Percentiles rank a stretch among this genome's conserved stretches.
phyloP scores from a whole-genome alignment of 345 rosid species.

The Lumnitzera racemosa region DNA sequence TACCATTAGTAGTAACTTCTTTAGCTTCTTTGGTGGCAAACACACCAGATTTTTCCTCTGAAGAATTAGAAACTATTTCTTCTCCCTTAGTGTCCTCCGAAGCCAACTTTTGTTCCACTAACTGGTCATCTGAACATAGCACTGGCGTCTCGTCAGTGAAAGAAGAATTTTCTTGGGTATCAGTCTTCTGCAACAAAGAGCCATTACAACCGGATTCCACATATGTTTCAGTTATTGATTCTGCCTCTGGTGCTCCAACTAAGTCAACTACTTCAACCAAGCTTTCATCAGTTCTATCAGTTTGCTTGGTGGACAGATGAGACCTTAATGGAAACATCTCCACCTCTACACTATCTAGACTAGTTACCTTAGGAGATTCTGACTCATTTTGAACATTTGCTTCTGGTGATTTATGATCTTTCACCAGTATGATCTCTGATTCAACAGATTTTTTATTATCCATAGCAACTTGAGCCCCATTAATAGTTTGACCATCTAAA shows the following conservation, averaged over 20 bases:
- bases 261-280: background rate
- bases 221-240: background rate
- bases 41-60: constrained; percentile 17
- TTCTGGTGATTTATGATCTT: constrained; percentile 14
- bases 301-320: background rate
- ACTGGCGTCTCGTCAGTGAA: constrained; percentile 14
- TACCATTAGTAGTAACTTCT: constrained; percentile 9
- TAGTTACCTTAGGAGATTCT: constrained; percentile 7
- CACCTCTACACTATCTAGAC: constrained; percentile 8
- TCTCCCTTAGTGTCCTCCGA: constrained; percentile 10
- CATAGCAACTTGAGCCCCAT: constrained; percentile 20
- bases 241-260: constrained; percentile 2
- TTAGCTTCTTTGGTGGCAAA: constrained; percentile 5
- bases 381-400: constrained; percentile 6
- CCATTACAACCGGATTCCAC: background rate
- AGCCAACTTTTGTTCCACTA: constrained; percentile 2
- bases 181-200: background rate
- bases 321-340: constrained; percentile 17
- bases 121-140: constrained; percentile 6
- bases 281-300: background rate
- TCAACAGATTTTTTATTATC: constrained; percentile 20
- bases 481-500: constrained; percentile 19
- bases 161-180: constrained; percentile 12
- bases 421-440: constrained; percentile 12
- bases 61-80: constrained; percentile 12